phyloP scores from a whole-genome alignment of 345 rosid genomes.

The Limnanthes douglasii region DNA sequence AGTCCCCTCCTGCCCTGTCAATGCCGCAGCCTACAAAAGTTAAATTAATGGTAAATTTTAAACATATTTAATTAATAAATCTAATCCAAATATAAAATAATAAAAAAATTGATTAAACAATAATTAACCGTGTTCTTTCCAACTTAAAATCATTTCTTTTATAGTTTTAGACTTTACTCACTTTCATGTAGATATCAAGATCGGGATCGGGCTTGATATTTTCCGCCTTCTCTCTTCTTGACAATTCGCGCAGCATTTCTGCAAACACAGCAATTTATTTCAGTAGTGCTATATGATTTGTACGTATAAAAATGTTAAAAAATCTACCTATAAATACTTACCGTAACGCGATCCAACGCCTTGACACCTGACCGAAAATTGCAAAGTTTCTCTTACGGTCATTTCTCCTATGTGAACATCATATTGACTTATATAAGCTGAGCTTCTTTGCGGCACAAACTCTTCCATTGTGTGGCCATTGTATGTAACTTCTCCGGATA shows the following conservation, averaged over 20 bases:
- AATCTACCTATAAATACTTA: neutral
- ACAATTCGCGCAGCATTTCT: slow-evolving; percentile 59
- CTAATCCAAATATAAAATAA: no score
- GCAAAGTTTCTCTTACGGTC: slow-evolving; percentile 86
- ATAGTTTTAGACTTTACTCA: slow-evolving; percentile 47
- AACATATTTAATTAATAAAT: no score
- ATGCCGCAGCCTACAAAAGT: no score
- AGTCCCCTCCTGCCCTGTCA: slow-evolving; percentile 61
- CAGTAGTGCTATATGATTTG: no score
- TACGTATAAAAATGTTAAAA: neutral
- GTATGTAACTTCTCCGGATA: slow-evolving; percentile 28
- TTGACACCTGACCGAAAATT: slow-evolving; percentile 75
- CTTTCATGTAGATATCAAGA: slow-evolving; percentile 76
- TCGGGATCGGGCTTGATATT: slow-evolving; percentile 74
- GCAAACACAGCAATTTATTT: no score
- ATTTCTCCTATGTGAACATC: slow-evolving; percentile 69
- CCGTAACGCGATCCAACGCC: slow-evolving; percentile 43
- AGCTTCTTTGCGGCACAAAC: slow-evolving; percentile 22
- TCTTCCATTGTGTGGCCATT: slow-evolving; percentile 38
- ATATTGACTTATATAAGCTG: slow-evolving; percentile 49
- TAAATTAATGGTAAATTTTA: slow-evolving; percentile 7
- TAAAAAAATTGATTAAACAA: neutral
- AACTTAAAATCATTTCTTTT: slow-evolving; percentile 23
- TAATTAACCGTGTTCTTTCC: neutral
- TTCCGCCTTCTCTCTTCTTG: slow-evolving; percentile 69